A percentile compares a stretch with the other conserved stretches of the same genome.
phyloP scores from a whole-genome alignment of 257 asterid genomes.

The Leonotis leonurus region DNA sequence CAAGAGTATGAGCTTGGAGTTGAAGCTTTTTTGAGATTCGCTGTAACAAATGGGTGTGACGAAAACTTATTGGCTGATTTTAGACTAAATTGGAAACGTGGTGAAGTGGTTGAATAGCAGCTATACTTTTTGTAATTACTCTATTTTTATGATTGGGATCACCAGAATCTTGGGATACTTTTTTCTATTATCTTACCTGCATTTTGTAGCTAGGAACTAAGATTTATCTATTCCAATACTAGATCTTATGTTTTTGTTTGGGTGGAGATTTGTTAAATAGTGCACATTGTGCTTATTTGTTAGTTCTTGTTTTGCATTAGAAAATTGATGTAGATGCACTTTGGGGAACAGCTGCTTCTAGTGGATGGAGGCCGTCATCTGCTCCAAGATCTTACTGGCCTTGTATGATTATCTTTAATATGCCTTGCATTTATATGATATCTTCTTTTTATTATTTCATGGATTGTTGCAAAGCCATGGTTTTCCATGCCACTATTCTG shows the following conservation, averaged over 20 bases:
- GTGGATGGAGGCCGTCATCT: constrained; percentile 95
- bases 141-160: neutral
- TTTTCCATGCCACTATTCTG: constrained; percentile 4
- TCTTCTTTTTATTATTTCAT: neutral
- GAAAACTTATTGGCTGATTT: neutral
- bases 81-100: neutral
- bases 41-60: too few relatives aligned
- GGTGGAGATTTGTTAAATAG: neutral
- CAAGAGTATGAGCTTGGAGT: too few relatives aligned
- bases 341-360: constrained; percentile 68
- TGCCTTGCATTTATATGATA: neutral
- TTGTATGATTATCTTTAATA: constrained; percentile 39
- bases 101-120: neutral
- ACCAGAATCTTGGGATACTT: neutral
- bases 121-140: neutral
- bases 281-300: neutral
- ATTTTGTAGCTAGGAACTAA: neutral
- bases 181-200: neutral
- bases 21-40: too few relatives aligned
- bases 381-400: constrained; percentile 96
- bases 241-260: constrained; percentile 1
- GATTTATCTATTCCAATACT: neutral
- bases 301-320: constrained; percentile 19
- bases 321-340: constrained; percentile 68
- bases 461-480: neutral